Percentiles rank a stretch among this genome's conserved stretches.
Conservation (phyloP, 2,329 filamentous ascomycete genomes). For the Arachnopeziza araneosa region DNA sequence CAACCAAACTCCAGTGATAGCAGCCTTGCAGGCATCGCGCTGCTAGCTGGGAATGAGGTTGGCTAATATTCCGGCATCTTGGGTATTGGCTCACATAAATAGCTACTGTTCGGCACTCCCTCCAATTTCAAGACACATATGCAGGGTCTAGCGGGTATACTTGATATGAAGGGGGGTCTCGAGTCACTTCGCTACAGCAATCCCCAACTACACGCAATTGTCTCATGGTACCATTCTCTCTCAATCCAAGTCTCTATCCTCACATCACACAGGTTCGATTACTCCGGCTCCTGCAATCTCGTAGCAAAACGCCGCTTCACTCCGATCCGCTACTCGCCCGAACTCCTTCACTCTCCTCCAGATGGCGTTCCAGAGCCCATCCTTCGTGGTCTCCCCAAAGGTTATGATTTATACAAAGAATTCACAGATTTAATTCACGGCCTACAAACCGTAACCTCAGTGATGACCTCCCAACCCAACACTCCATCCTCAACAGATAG, state of each 20-base stretch:
- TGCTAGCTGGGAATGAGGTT: constrained; percentile 11
- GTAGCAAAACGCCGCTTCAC: constrained; percentile 5
- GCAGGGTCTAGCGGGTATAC: constrained; percentile 1
- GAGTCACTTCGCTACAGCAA: constrained; percentile 3
- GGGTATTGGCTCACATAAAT: not conserved
- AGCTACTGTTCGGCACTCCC: constrained; percentile 9
- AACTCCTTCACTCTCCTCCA: not conserved
- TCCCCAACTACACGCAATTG: constrained; percentile 3
- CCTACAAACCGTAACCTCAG: constrained; percentile 2
- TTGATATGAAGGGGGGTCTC: constrained; percentile 4
- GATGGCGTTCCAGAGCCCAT: constrained; percentile 3
- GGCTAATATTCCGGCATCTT: not conserved
- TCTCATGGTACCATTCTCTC: constrained; percentile 4
- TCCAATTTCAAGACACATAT: constrained; percentile 9
- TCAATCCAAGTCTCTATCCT: not conserved
- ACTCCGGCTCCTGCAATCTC: constrained; percentile 8
- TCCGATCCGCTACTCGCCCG: not conserved
- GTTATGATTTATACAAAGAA: constrained; percentile 6
- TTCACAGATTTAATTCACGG: not conserved
- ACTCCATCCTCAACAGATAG: not conserved
- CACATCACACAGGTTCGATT: constrained; percentile 8
- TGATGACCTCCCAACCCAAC: not conserved
- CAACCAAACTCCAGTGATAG: constrained; percentile 1
- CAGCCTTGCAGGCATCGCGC: constrained; percentile 4
- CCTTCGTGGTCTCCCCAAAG: constrained; percentile 1